These are phyloP conservation scores for Protomyces gravidus DNA, from an alignment of 1,139 yeast species.

Conservation along the genomic window DNA sequence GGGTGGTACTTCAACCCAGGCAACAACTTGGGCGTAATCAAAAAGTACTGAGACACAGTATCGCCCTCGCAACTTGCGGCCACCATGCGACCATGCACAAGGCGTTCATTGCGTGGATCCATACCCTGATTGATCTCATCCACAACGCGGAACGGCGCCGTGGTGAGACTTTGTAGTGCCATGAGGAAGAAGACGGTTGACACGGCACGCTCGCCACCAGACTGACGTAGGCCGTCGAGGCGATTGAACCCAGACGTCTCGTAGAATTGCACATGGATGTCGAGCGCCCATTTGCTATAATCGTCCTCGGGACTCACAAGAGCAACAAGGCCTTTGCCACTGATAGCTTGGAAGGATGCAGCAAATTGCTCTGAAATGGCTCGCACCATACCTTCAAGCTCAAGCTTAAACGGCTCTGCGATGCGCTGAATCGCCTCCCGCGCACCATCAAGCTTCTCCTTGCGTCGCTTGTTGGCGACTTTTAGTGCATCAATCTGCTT, in stretches of 20 bases:
- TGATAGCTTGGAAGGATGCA: slow-evolving; percentile 63
- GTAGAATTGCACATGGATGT: slow-evolving; percentile 80
- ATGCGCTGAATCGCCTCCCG: slow-evolving; percentile 43
- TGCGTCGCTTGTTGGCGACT: slow-evolving; percentile 37
- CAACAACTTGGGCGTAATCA: slow-evolving; percentile 87
- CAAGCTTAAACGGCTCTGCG: slow-evolving; percentile 57
- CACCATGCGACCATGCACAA: slow-evolving; percentile 82
- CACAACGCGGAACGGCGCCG: slow-evolving; percentile 89
- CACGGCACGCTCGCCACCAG: slow-evolving; percentile 97
- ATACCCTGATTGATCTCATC: slow-evolving; percentile 99
- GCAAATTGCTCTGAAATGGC: slow-evolving; percentile 62
- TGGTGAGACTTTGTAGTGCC: slow-evolving; percentile 84
- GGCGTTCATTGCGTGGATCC: slow-evolving; percentile 90
- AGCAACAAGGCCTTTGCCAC: slow-evolving; percentile 77
- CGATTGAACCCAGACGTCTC: slow-evolving; percentile 64
- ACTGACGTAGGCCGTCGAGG: slow-evolving; percentile 80
- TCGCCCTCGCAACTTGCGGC: slow-evolving; percentile 66
- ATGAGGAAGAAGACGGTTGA: slow-evolving; percentile 86
- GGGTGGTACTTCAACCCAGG: slow-evolving; percentile 74
- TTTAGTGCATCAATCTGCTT: slow-evolving; percentile 39
- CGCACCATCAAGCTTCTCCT: slow-evolving; percentile 38
- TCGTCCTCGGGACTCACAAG: slow-evolving; percentile 50
- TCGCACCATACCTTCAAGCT: slow-evolving; percentile 50
- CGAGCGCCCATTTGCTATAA: slow-evolving; percentile 74
- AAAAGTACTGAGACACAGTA: slow-evolving; percentile 60